Evolutionary conservation across 2,329 filamentous ascomycete genomes (phyloP).

Genomic region (Aspergillus ochraceus): DNA sequence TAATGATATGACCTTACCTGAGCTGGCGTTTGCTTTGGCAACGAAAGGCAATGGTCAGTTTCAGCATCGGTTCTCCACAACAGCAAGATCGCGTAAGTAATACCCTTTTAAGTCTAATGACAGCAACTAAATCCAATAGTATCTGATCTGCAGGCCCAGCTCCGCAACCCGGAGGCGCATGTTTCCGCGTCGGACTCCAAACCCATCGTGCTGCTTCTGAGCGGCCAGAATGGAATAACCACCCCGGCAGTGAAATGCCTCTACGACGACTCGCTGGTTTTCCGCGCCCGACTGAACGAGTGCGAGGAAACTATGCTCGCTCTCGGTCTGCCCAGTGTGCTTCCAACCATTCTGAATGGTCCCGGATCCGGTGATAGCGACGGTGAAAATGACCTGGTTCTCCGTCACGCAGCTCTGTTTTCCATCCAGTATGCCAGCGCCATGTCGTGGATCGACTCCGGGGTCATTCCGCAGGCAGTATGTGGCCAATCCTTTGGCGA

Average conservation of each 20-base stretch:
- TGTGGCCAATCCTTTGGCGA: conserved; percentile 44
- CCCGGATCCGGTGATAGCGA: conserved; percentile 1
- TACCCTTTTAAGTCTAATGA: no score
- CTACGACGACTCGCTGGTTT: neutral
- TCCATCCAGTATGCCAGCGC: conserved; percentile 40
- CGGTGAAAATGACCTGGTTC: conserved; percentile 20
- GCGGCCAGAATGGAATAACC: no score
- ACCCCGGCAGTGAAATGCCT: neutral
- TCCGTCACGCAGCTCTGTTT: conserved; percentile 39
- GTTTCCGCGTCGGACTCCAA: no score
- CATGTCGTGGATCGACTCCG: conserved; percentile 39
- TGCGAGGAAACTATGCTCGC: neutral
- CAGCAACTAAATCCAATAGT: no score
- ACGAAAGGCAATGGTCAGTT: no score
- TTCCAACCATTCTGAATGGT: conserved; percentile 28
- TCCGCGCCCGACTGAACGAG: neutral
- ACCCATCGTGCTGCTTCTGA: no score
- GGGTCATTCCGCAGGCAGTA: conserved; percentile 31
- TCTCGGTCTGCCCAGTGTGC: conserved; percentile 34
- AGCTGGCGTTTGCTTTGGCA: no score
- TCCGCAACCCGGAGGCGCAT: no score
- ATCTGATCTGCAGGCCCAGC: no score
- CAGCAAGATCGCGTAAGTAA: no score
- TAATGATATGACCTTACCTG: no score
- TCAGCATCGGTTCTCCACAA: no score